Base-by-base conservation (phyloP, 2,329 filamentous ascomycete species). In the Corynespora cassiicola region DNA sequence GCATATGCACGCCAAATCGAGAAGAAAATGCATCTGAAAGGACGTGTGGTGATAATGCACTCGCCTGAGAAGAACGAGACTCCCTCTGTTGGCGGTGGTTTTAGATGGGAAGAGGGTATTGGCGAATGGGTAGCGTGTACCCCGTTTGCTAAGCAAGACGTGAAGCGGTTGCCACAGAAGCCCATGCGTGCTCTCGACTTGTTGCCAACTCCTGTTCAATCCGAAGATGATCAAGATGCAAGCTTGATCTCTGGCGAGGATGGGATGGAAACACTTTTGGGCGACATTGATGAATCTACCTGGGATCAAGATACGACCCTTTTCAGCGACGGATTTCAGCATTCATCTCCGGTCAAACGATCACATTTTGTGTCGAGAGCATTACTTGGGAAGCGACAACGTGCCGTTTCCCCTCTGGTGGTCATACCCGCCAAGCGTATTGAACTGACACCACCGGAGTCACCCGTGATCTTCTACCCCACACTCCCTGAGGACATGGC, bases 81-180 rank as follows among this genome's bases (percentile, higher is more conserved):
- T 1, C 61, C 59, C 3, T 45, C 56, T 5, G 39, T 26, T n/a
- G 39, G 43, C 18, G 56, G 57, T 10, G 65, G 63, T 3, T 70
- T 69, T 36, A 56, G 63, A 15, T 74, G 71, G 70, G 72, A 75
- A 48, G 71, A 73, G 31, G 71, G 69, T 7, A 66, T 75, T 22
- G 69, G 69, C 16, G 72, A 75, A 43, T 75, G 71, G 72, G 66
- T 74, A n/a, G 56, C 61, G 1, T 67, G 60, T 23, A 73, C 72
- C 7, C 71, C 72, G 0, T 65, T 65, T 47, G 34, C 41, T 6
- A 59, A 54, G 25, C 52, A 56, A 20, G 38, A 47, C 9, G 35
- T 41, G n/a, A 50, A 53, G 27, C 43, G 30, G 7, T 16, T 48
- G 9, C 18, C 31, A 5, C 45, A 40, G 25, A 51, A 51, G 19